Percentiles rank a stretch among this genome's conserved stretches.
phyloP scores from a whole-genome alignment of 2,329 filamentous ascomycete genomes.

The Teratosphaeriaceae sp. region DNA sequence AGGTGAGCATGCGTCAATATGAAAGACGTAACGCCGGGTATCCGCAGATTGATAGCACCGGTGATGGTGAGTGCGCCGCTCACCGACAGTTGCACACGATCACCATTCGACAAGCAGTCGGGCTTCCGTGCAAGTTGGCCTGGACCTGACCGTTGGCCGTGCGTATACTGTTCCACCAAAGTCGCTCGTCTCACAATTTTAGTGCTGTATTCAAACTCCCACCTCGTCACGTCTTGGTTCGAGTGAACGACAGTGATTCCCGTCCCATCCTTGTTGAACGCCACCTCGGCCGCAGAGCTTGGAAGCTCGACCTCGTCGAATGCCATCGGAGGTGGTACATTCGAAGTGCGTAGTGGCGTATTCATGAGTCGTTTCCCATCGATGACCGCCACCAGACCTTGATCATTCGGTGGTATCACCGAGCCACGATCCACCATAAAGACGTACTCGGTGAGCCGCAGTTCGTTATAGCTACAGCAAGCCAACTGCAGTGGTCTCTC shows the following conservation, averaged over 20 bases:
- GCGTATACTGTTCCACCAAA: slow-evolving; percentile 13
- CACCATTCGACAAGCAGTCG: background rate
- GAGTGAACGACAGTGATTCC: slow-evolving; percentile 67
- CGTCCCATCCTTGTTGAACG: slow-evolving; percentile 59
- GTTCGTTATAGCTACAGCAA: slow-evolving; percentile 7
- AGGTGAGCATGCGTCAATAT: slow-evolving; percentile 73
- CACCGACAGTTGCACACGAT: slow-evolving; percentile 26
- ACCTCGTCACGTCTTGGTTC: slow-evolving; percentile 56
- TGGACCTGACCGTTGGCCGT: background rate
- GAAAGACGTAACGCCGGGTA: slow-evolving; percentile 90
- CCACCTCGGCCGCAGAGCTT: slow-evolving; percentile 64
- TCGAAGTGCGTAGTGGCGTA: slow-evolving; percentile 76
- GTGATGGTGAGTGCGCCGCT: slow-evolving; percentile 57
- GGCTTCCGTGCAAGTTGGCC: background rate
- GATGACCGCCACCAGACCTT: slow-evolving; percentile 62
- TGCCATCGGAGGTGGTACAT: slow-evolving; percentile 89
- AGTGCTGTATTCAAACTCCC: slow-evolving; percentile 59
- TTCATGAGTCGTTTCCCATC: slow-evolving; percentile 77
- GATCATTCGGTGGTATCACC: slow-evolving; percentile 63
- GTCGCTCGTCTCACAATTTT: slow-evolving; percentile 39
- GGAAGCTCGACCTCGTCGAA: slow-evolving; percentile 63
- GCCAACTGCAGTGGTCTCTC: slow-evolving; percentile 71
- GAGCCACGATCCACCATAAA: slow-evolving; percentile 65
- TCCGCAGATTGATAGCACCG: slow-evolving; percentile 59
- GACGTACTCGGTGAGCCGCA: slow-evolving; percentile 52